Base-by-base conservation (phyloP, 192 early-diverging fungal genomes). In the Coemansia sp. region DNA sequence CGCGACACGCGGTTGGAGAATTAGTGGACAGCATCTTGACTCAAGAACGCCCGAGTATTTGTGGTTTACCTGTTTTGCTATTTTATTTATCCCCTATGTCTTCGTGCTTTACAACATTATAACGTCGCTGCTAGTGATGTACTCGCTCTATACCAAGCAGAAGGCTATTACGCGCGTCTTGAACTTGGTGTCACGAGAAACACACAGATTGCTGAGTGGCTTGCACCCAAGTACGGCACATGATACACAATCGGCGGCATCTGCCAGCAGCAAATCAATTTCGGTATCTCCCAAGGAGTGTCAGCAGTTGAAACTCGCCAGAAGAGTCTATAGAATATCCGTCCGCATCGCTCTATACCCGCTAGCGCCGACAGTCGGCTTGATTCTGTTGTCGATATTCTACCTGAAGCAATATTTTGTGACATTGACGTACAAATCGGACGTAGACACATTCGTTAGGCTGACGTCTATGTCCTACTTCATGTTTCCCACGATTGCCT, bases 321-420 rank as follows among this genome's bases (percentile, higher is more conserved):
- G n/a, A n/a, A n/a, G n/a, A n/a, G n/a, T n/a, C n/a, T n/a, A n/a
- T n/a, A n/a, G n/a, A n/a, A n/a, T n/a, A 27, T 74, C 69, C 47
- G 74, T 80, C 16, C 72, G 78, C 15, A 80, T 80, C 55, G 78
- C 78, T 4, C 57, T 74, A 5, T 80, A 80, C 49, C 72, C 78
- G 1, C 38, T 80, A 36, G 68, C 66, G 5, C 78, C 72, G 38
- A 0, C 74, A 3, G 18, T 57, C 36, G 71, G 73, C 62, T 75
- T 65, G 72, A 47, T 75, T 0, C 15, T 70, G 4, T 16, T 64
- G 11, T 40, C 63, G 8, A 41, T 31, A 2, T 80, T 67, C 66
- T 74, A 71, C 20, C 13, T 31, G 6, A 13, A 43, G 3, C 78
- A 80, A 18, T 80, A 75, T 46, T 62, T 38, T 3, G 41, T 65